Base-by-base conservation (phyloP, 2,329 filamentous ascomycete genomes). In the Torrubiella hemipterigena region DNA sequence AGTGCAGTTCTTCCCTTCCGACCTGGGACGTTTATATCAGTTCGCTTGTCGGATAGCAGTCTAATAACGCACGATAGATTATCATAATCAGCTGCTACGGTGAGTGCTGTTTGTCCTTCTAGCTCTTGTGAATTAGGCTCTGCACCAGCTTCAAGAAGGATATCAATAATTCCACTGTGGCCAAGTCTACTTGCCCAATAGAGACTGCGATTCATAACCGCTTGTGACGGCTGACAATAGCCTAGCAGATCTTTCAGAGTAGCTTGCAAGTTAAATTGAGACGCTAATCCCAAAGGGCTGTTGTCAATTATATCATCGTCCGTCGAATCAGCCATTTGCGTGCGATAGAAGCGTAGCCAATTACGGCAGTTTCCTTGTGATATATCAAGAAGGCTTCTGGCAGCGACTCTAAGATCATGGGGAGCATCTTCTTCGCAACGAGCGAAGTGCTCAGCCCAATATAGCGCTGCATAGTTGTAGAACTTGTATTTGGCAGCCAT, bases 401-500 rank as follows among this genome's bases (percentile, higher is more conserved):
- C 45, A 11, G 38, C 37, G 12, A 39, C 28, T 35, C 16, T 43
- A 8, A 48, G 37, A 15, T 33, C 23, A 15, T 13, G 11, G 4
- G 45, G 31, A 15, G 41, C 45, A 17, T 19, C 34, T 7, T 25
- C 29, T 17, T 48, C 43, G 22, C 42, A 47, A 7, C 30, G 9
- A 6, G 41, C 32, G 39, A 45, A 54, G 34, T 59, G 56, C 17
- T 48, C 35, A 18, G 52, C 43, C 57, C 55, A 61, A 41, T 58
- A 37, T 16, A 42, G 40, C 2, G 56, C 44, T 12, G 55, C 41
- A 41, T 61, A 61, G 26, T 46, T 45, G 38, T 55, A 56, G 28
- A 59, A 45, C 16, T 17, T 25, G 29, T n/a, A n/a, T n/a, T n/a
- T n/a, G n/a, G n/a, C n/a, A n/a, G n/a, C n/a, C n/a, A n/a, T n/a